phyloP scores from a whole-genome alignment of 2,329 filamentous ascomycete genomes.

The Pseudocercospora cruenta region DNA sequence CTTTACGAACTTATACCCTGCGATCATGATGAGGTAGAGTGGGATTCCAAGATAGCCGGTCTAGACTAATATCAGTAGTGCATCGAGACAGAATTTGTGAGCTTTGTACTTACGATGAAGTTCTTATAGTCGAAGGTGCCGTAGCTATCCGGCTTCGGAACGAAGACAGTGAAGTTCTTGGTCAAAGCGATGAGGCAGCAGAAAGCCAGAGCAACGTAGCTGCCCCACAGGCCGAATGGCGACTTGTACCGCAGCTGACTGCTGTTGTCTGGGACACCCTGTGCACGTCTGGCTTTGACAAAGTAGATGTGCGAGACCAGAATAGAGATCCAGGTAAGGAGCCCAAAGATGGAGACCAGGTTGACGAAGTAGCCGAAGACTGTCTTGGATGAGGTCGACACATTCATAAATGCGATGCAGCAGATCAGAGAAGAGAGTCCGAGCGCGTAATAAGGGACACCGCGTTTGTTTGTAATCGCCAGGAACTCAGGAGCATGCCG shows the following conservation, averaged over 20 bases:
- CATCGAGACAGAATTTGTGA: background rate
- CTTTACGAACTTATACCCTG: constrained; percentile 67
- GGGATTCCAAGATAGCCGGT: constrained; percentile 71
- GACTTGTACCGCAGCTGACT: constrained; percentile 58
- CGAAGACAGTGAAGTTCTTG: constrained; percentile 80
- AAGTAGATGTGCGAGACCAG: constrained; percentile 55
- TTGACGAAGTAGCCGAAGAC: constrained; percentile 57
- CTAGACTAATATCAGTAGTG: constrained; percentile 43
- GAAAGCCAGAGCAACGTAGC: constrained; percentile 68
- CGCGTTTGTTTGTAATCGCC: constrained; percentile 69
- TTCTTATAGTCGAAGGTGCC: constrained; percentile 71
- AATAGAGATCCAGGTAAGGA: constrained; percentile 55
- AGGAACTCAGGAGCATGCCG: constrained; percentile 74
- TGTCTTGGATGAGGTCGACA: constrained; percentile 43
- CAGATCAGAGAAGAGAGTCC: constrained; percentile 63
- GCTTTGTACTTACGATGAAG: constrained; percentile 63
- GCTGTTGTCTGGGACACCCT: constrained; percentile 48
- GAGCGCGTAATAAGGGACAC: constrained; percentile 71
- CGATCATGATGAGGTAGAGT: constrained; percentile 66
- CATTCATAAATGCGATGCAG: constrained; percentile 58
- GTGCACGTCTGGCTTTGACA: constrained; percentile 49
- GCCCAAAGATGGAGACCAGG: constrained; percentile 44
- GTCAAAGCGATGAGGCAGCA: constrained; percentile 75
- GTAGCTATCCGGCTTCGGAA: constrained; percentile 47
- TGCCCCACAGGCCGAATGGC: constrained; percentile 72